These are phyloP conservation scores for Miscanthus sacchariflorus DNA, from an alignment of 202 grass and related monocot genomes.

Conservation along the genomic window DNA sequence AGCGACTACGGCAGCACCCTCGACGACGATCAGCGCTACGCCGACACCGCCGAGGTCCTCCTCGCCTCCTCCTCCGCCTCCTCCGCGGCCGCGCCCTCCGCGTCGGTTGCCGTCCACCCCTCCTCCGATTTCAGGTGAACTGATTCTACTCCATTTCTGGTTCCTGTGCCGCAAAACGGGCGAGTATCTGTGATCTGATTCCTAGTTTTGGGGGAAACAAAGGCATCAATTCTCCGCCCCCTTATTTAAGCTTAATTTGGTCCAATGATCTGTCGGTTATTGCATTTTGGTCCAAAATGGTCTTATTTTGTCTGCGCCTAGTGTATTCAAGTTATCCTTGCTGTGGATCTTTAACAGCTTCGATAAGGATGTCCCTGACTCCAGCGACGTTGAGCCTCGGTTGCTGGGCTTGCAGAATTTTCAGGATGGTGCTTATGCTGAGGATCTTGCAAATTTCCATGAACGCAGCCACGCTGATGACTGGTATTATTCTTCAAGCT, in stretches of 20 bases:
- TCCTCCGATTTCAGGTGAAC: slow-evolving; percentile 84
- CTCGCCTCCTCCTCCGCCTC: slow-evolving; percentile 39
- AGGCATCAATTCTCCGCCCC: background rate
- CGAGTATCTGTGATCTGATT: slow-evolving; percentile 36
- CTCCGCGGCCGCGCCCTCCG: slow-evolving; percentile 36
- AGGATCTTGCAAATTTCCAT: slow-evolving; percentile 77
- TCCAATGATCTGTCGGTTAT: slow-evolving; percentile 26
- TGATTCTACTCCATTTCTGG: slow-evolving; percentile 10
- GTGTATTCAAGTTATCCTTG: slow-evolving; percentile 12
- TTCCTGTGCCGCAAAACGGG: background rate
- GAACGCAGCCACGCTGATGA: slow-evolving; percentile 70
- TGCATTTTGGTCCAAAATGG: slow-evolving; percentile 7
- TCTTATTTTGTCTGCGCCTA: background rate
- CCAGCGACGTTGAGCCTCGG: slow-evolving; percentile 63
- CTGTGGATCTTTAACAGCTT: slow-evolving; percentile 61
- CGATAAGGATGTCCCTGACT: slow-evolving; percentile 82
- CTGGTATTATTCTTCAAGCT: slow-evolving; percentile 57
- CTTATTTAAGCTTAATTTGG: slow-evolving; percentile 23
- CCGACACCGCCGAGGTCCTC: slow-evolving; percentile 70
- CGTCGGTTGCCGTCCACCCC: slow-evolving; percentile 47
- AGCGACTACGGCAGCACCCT: slow-evolving; percentile 99
- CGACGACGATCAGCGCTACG: slow-evolving; percentile 88
- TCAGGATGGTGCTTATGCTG: slow-evolving; percentile 67
- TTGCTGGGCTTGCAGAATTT: slow-evolving; percentile 74
- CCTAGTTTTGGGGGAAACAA: background rate